phyloP scores from a whole-genome alignment of 1,284 basidiomycete species.

The Moesziomyces sp. region DNA sequence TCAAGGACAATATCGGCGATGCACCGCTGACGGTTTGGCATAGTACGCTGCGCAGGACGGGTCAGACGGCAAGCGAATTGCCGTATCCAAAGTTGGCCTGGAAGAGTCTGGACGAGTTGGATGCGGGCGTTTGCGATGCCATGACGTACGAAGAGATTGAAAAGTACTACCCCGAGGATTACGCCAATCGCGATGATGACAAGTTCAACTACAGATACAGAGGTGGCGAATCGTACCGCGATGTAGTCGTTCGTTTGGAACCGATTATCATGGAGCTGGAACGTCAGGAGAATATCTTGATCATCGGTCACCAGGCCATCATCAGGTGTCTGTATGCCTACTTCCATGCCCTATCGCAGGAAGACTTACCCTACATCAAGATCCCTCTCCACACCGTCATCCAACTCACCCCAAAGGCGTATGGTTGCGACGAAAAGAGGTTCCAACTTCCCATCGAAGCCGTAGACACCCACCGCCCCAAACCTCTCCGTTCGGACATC shows the following conservation, averaged over 20 bases:
- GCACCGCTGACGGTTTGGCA: constrained; percentile 95
- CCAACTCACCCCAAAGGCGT: constrained; percentile 95
- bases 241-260: constrained; percentile 89
- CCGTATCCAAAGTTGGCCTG: constrained; percentile 94
- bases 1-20: constrained; percentile 90
- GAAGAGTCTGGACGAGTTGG: constrained; percentile 98
- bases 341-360: constrained; percentile 91
- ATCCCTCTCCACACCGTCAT: constrained; percentile 89
- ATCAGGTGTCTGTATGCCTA: constrained; percentile 77
- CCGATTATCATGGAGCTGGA: constrained; percentile 99
- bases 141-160: constrained; percentile 99
- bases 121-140: constrained; percentile 97
- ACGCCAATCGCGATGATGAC: constrained; percentile 97
- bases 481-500: constrained; percentile 36
- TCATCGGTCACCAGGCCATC: constrained; percentile 89
- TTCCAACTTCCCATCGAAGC: constrained; percentile 69
- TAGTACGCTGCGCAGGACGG: constrained; percentile 89
- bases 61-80: constrained; percentile 85
- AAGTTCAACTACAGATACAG: constrained; percentile 98
- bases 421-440: constrained; percentile 97
- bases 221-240: constrained; percentile 92
- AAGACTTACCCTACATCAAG: constrained; percentile 96
- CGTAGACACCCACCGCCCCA: constrained; percentile 64
- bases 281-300: constrained; percentile 93
- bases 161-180: constrained; percentile 93